Evolutionary conservation across 192 early-diverging fungal species (phyloP), one percentile per base, ranked within the genome.

Genomic region (Ambispora gerdemannii): DNA sequence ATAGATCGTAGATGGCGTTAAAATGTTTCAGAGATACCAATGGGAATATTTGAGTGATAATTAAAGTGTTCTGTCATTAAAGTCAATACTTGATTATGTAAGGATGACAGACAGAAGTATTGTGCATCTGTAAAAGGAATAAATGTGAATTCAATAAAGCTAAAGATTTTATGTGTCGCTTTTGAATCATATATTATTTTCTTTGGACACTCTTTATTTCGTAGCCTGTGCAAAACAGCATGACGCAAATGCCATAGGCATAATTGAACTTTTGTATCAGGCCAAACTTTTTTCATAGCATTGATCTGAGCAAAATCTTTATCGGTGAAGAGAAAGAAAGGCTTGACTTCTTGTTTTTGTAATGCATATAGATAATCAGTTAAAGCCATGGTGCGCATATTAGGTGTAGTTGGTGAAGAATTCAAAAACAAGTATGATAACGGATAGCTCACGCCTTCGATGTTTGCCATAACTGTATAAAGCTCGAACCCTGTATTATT

Each of bases 401-500:
- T 55, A 10, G 22, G 22, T 27, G 8, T 27, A 55, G 22, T 55
- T 3, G 3, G 1, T 27, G 22, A 4, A 24, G 22, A 27, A 0
- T 55, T 27, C 11, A 55, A 22, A 55, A 55, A 55, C 8, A 55
- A 55, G 10, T 55, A 55, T 3, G 52, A 20, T 55, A 55, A 55
- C 22, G 8, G 20, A 24, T 27, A 17, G 11, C 52, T 20, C 3
- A 20, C 4, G 22, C 20, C 22, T 27, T 55, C 20, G 28, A 55
- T 24, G 22, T 55, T 2, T 27, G 52, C 52, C 3, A 27, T 10
- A 6, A 55, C 20, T 24, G 28, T 27, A 55, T 55, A 55, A 27
- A 55, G 20, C 20, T 55, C 52, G 28, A 55, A 55, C 10, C 8
- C 28, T 55, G 28, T 27, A 55, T 55, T 55, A 55, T 55, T 55